Conservation (phyloP, 2,329 filamentous ascomycete species). For the Apiospora kogelbergensis region DNA sequence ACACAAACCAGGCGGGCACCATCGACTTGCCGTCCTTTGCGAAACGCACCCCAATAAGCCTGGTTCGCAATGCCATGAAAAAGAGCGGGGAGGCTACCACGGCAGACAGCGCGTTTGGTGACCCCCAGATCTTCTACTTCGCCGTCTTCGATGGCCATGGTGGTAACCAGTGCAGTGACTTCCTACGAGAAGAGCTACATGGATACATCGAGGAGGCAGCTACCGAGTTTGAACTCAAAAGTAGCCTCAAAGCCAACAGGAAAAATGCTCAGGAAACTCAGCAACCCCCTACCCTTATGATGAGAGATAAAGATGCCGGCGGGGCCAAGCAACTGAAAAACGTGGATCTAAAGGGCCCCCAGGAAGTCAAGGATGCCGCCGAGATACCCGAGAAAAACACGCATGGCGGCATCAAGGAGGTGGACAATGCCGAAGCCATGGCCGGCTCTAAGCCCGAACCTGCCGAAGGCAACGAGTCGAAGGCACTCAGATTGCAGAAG, state of each 20-base stretch:
- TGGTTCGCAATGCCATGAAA: slow-evolving; percentile 44
- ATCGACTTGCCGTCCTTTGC: slow-evolving; percentile 93
- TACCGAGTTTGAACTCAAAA: slow-evolving; percentile 72
- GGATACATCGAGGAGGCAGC: slow-evolving; percentile 85
- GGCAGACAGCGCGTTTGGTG: slow-evolving; percentile 77
- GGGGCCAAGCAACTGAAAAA: slow-evolving; percentile 41
- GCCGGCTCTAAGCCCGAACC: slow-evolving; percentile 44
- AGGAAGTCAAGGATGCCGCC: slow-evolving; percentile 42
- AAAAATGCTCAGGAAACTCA: slow-evolving; percentile 10
- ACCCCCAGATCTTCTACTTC: slow-evolving; percentile 98
- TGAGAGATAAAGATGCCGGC: slow-evolving; percentile 31
- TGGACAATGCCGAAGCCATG: slow-evolving; percentile 37
- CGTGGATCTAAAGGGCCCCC: slow-evolving; percentile 23
- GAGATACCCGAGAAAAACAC: slow-evolving; percentile 34
- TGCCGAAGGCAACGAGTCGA: slow-evolving; percentile 52
- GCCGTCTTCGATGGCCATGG: slow-evolving; percentile 96
- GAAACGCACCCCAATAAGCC: slow-evolving; percentile 70
- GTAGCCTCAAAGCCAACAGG: slow-evolving; percentile 60
- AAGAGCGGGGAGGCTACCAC: slow-evolving; percentile 62
- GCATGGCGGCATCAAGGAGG: slow-evolving; percentile 33
- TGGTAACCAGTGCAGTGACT: slow-evolving; percentile 83
- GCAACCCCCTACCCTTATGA: slow-evolving; percentile 19
- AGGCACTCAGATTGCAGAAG: slow-evolving; percentile 68
- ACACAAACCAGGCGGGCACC: slow-evolving; percentile 90
- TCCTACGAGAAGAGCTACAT: slow-evolving; percentile 81